A percentile compares a stretch with the other conserved stretches of the same genome.
phyloP scores from a whole-genome alignment of 306 rosid species.

The Trifolium fragiferum region DNA sequence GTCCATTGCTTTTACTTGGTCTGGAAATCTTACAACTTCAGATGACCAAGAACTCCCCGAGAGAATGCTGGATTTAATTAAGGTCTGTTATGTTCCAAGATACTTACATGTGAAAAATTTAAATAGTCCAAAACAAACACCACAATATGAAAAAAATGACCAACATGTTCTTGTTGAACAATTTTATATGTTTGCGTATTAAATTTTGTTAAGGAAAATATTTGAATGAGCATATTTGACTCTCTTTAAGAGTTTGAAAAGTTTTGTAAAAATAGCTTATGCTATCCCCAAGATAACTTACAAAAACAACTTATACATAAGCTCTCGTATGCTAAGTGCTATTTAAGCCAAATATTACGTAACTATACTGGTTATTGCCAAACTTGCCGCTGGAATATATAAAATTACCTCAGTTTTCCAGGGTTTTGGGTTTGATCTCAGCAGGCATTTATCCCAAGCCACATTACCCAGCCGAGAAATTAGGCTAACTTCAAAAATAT shows the following conservation, averaged over 20 bases:
- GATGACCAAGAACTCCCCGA: conserved; percentile 85
- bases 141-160: not conserved
- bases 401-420: conserved; percentile 7
- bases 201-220: conserved; percentile 23
- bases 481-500: not conserved
- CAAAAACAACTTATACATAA: not conserved
- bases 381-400: conserved; percentile 30
- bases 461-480: conserved; percentile 11
- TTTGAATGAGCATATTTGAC: not conserved
- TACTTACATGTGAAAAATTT: conserved; percentile 30
- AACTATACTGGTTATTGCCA: conserved; percentile 27
- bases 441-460: conserved; percentile 29
- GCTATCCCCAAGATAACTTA: conserved; percentile 5
- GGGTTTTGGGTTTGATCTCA: conserved; percentile 32
- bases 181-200: conserved; percentile 21
- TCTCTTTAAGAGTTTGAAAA: conserved; percentile 1
- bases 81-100: conserved; percentile 56
- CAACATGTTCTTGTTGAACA: conserved; percentile 32
- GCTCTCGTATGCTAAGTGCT: not conserved
- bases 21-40: conserved; percentile 72
- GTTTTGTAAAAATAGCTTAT: not conserved
- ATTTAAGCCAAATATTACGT: not conserved
- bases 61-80: conserved; percentile 90
- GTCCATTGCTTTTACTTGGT: conserved; percentile 75
- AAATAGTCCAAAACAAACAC: conserved; percentile 25